Evolutionary conservation across 345 rosid species (phyloP).

Genomic region (Streptanthus diversifolius): DNA sequence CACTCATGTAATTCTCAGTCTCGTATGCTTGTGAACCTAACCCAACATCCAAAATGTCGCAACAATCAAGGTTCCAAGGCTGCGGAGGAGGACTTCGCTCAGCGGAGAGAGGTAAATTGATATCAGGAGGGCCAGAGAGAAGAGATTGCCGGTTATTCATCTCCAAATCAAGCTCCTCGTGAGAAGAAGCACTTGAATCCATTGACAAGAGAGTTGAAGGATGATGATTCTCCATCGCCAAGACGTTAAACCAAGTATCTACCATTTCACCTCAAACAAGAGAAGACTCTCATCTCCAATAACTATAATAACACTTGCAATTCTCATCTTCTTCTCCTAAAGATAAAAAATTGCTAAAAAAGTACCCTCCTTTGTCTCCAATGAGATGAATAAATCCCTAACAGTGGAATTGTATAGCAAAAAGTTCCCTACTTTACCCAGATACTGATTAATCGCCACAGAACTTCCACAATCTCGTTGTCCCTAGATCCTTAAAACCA

Average conservation of each 20-base stretch:
- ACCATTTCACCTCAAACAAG: slow-evolving; percentile 43
- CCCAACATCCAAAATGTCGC: slow-evolving; percentile 82
- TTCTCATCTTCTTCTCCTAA: slow-evolving; percentile 34
- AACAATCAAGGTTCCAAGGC: slow-evolving; percentile 52
- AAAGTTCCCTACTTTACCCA: not conserved
- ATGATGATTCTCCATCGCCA: slow-evolving; percentile 86
- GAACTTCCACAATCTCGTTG: not conserved
- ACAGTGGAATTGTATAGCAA: not conserved
- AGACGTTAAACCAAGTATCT: slow-evolving; percentile 56
- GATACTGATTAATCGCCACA: not conserved
- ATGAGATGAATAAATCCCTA: too few species aligned
- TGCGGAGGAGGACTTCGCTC: slow-evolving; percentile 82
- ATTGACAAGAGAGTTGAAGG: slow-evolving; percentile 91
- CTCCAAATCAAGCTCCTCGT: slow-evolving; percentile 85
- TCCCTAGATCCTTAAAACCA: not conserved
- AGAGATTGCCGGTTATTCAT: slow-evolving; percentile 69
- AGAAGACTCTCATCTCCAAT: slow-evolving; percentile 36
- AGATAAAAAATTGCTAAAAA: not conserved
- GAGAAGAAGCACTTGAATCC: slow-evolving; percentile 91
- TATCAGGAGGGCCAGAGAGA: slow-evolving; percentile 87
- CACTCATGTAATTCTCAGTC: slow-evolving; percentile 58
- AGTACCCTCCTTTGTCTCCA: not conserved
- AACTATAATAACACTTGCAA: slow-evolving; percentile 38
- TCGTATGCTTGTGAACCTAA: slow-evolving; percentile 70
- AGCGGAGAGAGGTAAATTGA: slow-evolving; percentile 81